Evolutionary conservation across 805 yeast species (phyloP), one percentile per base, ranked within the genome.

Genomic region (Candida peoriensis): DNA sequence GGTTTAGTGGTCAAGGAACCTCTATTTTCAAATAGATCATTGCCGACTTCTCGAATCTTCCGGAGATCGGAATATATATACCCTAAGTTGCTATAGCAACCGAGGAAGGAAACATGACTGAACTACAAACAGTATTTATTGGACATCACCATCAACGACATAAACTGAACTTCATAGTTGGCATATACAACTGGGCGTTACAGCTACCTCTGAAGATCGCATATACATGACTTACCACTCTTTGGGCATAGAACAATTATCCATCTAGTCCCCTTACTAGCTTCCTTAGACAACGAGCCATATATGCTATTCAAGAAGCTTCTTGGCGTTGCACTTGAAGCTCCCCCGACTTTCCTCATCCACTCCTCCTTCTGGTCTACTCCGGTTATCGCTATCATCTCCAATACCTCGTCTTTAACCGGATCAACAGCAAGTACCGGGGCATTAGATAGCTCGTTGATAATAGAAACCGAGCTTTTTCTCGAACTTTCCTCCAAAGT

Each of bases 381-480:
- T 0, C 94, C 81, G 0, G 89, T 81, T 3, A 81, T 72, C 11
- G 83, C 70, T 25, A 90, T 83, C 72, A 88, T 83, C 33, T 88
- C 90, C 41, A 93, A 57, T 2, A 86, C 83, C 42, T 88, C 97
- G 47, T 86, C 95, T 41, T 81, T 70, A 10, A 78, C 60, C 4
- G 75, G 77, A 53, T 90, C 97, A 22, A 90, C 75, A 0, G 82
- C 74, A 30, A 88, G 67, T 1, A 90, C 73, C 0, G 97, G 90
- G 0, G 93, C 80, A 16, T 63, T 59, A 0, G 79, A 66, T 25
- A 90, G 55, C 9, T 65, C 68, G 32, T 70, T 68, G 26, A 87
- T 53, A 30, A 81, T 63, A 4, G 61, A 53, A 1, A 70, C 68
- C 0, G 84, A 69, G 0, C 83, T 82, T 36, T 72, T 68, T 42